Evolutionary conservation across 2,329 filamentous ascomycete genomes (phyloP), one percentile per base, ranked within the genome.

Genomic region (Ceratocystis ficicola): DNA sequence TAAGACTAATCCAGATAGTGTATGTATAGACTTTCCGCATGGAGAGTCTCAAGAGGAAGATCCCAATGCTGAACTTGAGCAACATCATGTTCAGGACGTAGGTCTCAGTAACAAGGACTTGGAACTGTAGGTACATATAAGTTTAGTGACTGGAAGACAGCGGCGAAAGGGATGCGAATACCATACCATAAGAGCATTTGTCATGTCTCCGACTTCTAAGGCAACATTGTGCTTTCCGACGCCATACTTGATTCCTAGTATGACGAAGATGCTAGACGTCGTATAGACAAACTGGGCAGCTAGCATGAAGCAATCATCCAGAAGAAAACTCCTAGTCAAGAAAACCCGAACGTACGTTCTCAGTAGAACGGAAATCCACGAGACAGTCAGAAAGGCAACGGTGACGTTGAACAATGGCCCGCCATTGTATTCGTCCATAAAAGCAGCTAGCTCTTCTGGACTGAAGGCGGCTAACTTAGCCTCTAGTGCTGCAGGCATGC

Each of bases 231-330:
- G 80, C 44, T 73, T 73, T 4, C 80, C 80, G 12, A 82, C 68
- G 10, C 80, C 80, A 61, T 71, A 69, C 4, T 70, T 67, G 36
- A 80, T 74, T 8, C 79, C 80, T 20, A 70, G 69, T 0, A 81
- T 70, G 62, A 81, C 77, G 44, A 81, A 79, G 1, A 73, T 70
- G 68, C 79, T 81, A 22, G 78, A 78, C 6, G 77, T 63, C 0
- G 79, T 81, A 68, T 81, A 82, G 52, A 79, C 74, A 12, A 72
- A 62, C 78, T 81, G 62, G 30, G 66, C 76, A 66, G 77, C 69
- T 55, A 81, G 68, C 79, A 82, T 82, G 68, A 81, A 73, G 79
- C 80, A 82, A 73, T 82, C 80, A 71, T 82, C 80, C n/a, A 73
- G 68, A 69, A 79, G 75, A 65, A 81, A 79, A 63, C 73, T 73